Percentiles rank a stretch among this genome's conserved stretches.
phyloP scores from a whole-genome alignment of 2,329 filamentous ascomycete genomes.

The Emericellopsis atlantica region DNA sequence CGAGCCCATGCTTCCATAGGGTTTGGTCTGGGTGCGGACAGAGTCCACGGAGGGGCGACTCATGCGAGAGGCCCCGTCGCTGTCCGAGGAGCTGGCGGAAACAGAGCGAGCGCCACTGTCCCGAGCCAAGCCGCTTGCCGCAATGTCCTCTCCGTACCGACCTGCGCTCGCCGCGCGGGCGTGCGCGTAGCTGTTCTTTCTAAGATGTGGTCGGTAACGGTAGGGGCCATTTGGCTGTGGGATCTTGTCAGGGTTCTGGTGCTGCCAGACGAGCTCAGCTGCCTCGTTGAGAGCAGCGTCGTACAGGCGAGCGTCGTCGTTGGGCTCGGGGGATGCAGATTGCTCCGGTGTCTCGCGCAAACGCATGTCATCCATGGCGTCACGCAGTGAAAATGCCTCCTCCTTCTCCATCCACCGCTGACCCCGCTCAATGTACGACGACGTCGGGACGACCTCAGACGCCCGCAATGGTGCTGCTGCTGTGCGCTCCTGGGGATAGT shows the following conservation, averaged over 20 bases:
- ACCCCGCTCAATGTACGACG: conserved; percentile 61
- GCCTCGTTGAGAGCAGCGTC: conserved; percentile 64
- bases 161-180: conserved; percentile 49
- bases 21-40: conserved; percentile 14
- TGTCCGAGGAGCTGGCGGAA: conserved; percentile 39
- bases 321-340: conserved; percentile 7
- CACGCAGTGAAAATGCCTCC: conserved; percentile 56
- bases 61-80: conserved; percentile 23
- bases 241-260: conserved; percentile 44
- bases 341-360: conserved; percentile 25
- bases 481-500: conserved; percentile 27
- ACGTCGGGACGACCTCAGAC: conserved; percentile 49
- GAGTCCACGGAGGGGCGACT: conserved; percentile 15
- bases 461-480: conserved; percentile 35
- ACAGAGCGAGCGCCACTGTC: conserved; percentile 29
- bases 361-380: conserved; percentile 64
- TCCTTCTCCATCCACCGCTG: conserved; percentile 73
- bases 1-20: conserved; percentile 25
- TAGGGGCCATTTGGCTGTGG: conserved; percentile 52
- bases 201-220: conserved; percentile 54
- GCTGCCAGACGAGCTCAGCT: conserved; percentile 66
- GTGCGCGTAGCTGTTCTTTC: conserved; percentile 59
- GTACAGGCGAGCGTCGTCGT: conserved; percentile 53
- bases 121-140: conserved; percentile 30
- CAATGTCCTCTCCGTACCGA: conserved; percentile 31